Evolutionary conservation across 2,329 filamentous ascomycete species (phyloP).

Genomic region (Orbilia javanica): DNA sequence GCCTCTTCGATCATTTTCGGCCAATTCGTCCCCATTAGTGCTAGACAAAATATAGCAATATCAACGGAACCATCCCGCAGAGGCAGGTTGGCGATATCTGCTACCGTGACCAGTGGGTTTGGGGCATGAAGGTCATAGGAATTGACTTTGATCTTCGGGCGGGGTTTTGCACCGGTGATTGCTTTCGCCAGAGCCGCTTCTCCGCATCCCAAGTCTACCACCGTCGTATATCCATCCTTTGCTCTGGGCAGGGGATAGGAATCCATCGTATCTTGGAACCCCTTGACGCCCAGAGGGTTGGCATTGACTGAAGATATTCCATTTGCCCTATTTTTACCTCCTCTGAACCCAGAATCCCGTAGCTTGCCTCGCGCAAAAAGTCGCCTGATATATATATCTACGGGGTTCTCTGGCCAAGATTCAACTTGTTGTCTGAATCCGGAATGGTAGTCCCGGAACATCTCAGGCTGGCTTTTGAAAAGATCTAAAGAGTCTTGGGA

Average conservation of each 20-base stretch:
- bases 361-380: conserved; percentile 77
- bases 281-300: conserved; percentile 61
- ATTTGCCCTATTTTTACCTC: conserved; percentile 57
- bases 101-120: conserved; percentile 79
- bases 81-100: conserved; percentile 88
- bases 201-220: conserved; percentile 93
- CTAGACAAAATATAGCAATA: conserved; percentile 92
- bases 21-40: conserved; percentile 99
- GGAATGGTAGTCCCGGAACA: conserved; percentile 96
- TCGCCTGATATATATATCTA: conserved; percentile 83
- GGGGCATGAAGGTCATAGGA: conserved; percentile 90
- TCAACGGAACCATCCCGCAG: conserved; percentile 81
- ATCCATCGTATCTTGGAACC: conserved; percentile 49
- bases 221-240: conserved; percentile 74
- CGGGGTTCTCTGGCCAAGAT: conserved; percentile 96
- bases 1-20: conserved; percentile 96
- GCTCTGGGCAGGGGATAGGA: conserved; percentile 58
- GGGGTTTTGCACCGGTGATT: conserved; percentile 67
- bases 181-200: conserved; percentile 83
- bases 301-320: conserved; percentile 65
- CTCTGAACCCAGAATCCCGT: conserved; percentile 63
- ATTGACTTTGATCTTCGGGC: conserved; percentile 73
- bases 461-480: conserved; percentile 86
- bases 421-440: conserved; percentile 96
- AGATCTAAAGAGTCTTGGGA: conserved; percentile 85